Base-by-base conservation (phyloP, 768 basidiomycete species). In the Suillus sp. region DNA sequence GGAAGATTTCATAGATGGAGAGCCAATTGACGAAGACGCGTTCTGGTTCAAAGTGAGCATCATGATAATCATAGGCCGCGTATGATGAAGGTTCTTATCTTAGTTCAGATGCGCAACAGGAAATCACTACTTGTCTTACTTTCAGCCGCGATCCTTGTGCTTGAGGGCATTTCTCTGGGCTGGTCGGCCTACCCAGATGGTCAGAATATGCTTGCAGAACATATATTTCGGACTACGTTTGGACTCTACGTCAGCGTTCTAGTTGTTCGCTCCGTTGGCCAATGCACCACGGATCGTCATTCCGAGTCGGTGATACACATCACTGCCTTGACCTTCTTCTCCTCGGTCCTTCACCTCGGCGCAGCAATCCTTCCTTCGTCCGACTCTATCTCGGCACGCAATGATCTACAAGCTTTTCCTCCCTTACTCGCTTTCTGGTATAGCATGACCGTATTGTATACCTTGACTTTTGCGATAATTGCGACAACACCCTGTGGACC, bases 401-500 rank as follows among this genome's bases (percentile, higher is more conserved):
- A 76, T n/a, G n/a, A n/a, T 9, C 70, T 71, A 35, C 62, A 62
- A 63, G 35, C 67, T 65, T 51, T 65, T 65, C 22, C 71, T 67
- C 3, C 67, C 6, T 76, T 37, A 56, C 68, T 65, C 66, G 72
- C 65, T 30, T 69, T 89, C 6, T 90, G 87, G 86, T 85, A 86
- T 60, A 72, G 80, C 3, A 77, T 81, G 10, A 69, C 89, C 18
- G 78, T 68, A 6, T 70, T 89, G 22, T 90, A 88, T 67, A 71
- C 75, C 30, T 42, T 84, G 20, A 76, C 81, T 2, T 78, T 78
- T 61, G 62, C 78, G 40, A 55, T 88, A n/a, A 73, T 78, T 20
- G 71, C 79, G 59, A 78, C 76, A 7, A 89, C 87, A 1, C 90
- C 90, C 2, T 79, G 83, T 42, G 94, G 94, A 0, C 95, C 95